Percentiles rank a stretch among this genome's conserved stretches.
Conservation (phyloP, 208 protist genomes). For the Willaertia magna region DNA sequence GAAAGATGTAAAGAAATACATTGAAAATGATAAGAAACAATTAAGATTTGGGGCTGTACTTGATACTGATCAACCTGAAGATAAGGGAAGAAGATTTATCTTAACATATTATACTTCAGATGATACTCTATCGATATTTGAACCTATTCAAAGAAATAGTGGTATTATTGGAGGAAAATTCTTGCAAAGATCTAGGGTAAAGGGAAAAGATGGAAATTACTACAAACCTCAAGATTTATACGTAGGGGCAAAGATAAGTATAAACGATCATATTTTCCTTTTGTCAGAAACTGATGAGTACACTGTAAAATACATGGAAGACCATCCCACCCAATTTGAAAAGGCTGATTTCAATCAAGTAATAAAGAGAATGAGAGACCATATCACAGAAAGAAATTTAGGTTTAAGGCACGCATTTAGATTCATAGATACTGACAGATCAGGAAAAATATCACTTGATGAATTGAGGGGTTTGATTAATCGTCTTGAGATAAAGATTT, state of each 20-base stretch:
- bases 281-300: conserved; percentile 69
- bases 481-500: conserved; percentile 55
- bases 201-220: conserved; percentile 44
- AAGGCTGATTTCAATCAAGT: conserved; percentile 62
- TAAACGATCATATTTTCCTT: conserved; percentile 46
- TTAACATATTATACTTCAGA: conserved; percentile 35
- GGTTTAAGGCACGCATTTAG: conserved; percentile 56
- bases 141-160: conserved; percentile 45
- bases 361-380: conserved; percentile 42
- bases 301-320: conserved; percentile 77
- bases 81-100: conserved; percentile 14
- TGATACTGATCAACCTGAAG: background rate
- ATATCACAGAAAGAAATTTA: conserved; percentile 48
- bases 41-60: conserved; percentile 12
- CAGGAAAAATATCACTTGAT: conserved; percentile 52
- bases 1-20: conserved; percentile 19
- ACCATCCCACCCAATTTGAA: conserved; percentile 48
- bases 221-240: conserved; percentile 46
- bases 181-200: conserved; percentile 47
- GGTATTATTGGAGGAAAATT: conserved; percentile 63
- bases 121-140: conserved; percentile 58
- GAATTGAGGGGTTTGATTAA: conserved; percentile 63
- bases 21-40: conserved; percentile 4
- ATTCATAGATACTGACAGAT: conserved; percentile 50
- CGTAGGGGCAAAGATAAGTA: conserved; percentile 51